phyloP scores from a whole-genome alignment of 495 filamentous ascomycete genomes.

The Patellaria atrata region DNA sequence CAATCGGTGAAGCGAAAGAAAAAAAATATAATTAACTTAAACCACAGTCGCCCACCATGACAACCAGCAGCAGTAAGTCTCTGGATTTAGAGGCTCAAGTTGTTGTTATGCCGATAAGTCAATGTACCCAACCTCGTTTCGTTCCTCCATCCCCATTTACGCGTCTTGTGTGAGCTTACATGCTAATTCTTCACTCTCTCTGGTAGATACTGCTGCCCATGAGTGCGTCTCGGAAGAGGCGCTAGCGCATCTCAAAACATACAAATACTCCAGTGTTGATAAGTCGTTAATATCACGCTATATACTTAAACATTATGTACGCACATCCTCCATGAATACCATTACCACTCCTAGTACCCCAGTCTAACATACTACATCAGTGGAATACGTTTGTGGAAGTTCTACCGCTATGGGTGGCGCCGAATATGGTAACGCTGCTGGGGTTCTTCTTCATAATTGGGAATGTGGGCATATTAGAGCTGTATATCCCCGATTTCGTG shows the following conservation, averaged over 20 bases:
- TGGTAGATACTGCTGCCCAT: constrained; percentile 30
- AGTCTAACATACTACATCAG: constrained; percentile 34
- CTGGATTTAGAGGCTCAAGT: too few species aligned
- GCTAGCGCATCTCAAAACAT: constrained; percentile 72
- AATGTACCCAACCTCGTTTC: too few species aligned
- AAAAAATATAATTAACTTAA: too few species aligned
- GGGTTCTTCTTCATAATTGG: constrained; percentile 87
- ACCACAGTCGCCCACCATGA: too few species aligned
- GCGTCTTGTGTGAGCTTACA: too few species aligned
- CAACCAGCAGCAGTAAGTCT: too few species aligned
- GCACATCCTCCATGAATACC: constrained; percentile 19
- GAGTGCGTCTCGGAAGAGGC: constrained; percentile 55
- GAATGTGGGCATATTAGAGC: constrained; percentile 66
- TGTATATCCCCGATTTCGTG: constrained; percentile 80
- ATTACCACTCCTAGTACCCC: constrained; percentile 5
- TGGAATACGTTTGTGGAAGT: constrained; percentile 96
- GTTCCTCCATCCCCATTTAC: too few species aligned
- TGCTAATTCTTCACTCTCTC: constrained; percentile 4
- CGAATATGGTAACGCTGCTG: constrained; percentile 91
- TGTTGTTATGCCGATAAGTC: too few species aligned
- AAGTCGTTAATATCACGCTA: constrained; percentile 90
- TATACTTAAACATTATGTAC: constrained; percentile 88
- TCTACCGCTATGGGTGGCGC: constrained; percentile 87
- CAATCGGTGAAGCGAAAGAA: too few species aligned
- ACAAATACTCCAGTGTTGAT: constrained; percentile 95